Conservation (phyloP, 1,284 basidiomycete species). For the Anthracocystis setariae region DNA sequence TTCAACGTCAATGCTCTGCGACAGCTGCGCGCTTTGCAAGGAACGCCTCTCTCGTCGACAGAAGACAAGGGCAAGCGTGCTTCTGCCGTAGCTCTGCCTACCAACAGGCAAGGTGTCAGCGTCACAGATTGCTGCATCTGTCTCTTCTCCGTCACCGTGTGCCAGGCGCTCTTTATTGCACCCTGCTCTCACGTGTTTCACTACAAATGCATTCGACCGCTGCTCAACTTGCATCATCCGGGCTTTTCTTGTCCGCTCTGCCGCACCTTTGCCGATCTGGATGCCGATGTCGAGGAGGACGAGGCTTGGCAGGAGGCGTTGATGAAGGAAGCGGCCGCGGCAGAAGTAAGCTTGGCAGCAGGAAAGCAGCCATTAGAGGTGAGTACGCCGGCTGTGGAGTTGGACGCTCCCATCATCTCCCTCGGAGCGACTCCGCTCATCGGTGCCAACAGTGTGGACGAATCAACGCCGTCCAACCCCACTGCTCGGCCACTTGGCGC, state of each 20-base stretch:
- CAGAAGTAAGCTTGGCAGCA: constrained; percentile 32
- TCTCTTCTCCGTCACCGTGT: constrained; percentile 90
- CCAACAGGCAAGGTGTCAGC: constrained; percentile 55
- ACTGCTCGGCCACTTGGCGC: neutral
- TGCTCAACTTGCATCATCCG: constrained; percentile 85
- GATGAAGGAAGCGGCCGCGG: constrained; percentile 48
- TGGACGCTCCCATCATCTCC: constrained; percentile 39
- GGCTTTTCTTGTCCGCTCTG: constrained; percentile 96
- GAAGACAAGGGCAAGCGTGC: constrained; percentile 30
- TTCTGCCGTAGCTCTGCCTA: constrained; percentile 29
- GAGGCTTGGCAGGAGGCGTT: constrained; percentile 63
- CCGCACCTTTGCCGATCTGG: constrained; percentile 83
- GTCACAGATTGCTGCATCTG: constrained; percentile 67
- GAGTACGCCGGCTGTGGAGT: constrained; percentile 40
- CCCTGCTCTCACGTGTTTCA: constrained; percentile 88
- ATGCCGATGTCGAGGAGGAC: constrained; percentile 86
- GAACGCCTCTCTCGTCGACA: constrained; percentile 40
- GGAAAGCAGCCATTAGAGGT: constrained; percentile 48
- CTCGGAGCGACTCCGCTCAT: constrained; percentile 14
- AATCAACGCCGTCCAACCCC: neutral
- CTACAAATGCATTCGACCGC: constrained; percentile 95
- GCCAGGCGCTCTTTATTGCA: constrained; percentile 95
- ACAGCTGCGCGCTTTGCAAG: constrained; percentile 80
- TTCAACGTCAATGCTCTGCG: constrained; percentile 90
- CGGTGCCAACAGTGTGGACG: neutral